Base-by-base conservation (phyloP, 495 filamentous ascomycete species). In the Acidomyces sp. region DNA sequence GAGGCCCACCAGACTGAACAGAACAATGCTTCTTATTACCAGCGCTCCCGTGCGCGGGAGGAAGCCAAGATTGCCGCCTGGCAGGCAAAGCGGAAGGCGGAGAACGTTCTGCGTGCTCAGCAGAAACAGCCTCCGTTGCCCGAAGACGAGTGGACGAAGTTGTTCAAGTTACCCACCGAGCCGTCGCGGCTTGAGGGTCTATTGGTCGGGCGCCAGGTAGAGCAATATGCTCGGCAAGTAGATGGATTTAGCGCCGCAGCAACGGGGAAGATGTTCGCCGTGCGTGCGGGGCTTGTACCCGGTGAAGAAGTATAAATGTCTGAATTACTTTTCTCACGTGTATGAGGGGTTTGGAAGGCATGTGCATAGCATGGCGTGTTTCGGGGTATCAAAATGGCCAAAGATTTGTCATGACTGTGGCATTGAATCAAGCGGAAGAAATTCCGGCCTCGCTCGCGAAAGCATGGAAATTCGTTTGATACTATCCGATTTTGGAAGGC, bases 21-120 rank as follows among this genome's bases (percentile, higher is more conserved):
- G 58, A 97, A 96, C 73, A 97, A 97, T 70, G 82, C 85, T 67
- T 85, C 93, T 64, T 97, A 94, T 70, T 93, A 96, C 69, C 85
- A 93, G 65, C 76, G 90, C 39, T 85, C 92, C 54, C 70, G 95
- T n/a, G 79, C 77, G 18, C 83, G 90, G 36, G 90, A 97, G 69
- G 92, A 97, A 65, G 65, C 79, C 48, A 97, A 97, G 72, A 94
- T 97, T 55, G 77, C 81, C 28, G 75, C 82, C 40, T 97, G 90
- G 90, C 87, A 95, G 64, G 63, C 74, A 32, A 97, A 97, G 75
- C 78, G 90, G 49, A 88, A 90, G 67, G 76, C 82, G 17, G 92
- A 97, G 71, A 96, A 96, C 60, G 79, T 78, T 22, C 75, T 74
- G 35, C 74, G 92, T 21, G 68, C 73, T 34, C 75, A 85, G 11